Percentiles rank a stretch among this genome's conserved stretches.
These are phyloP conservation scores for Candida namnaoensis DNA, from an alignment of 805 yeast genomes.

Conservation along the genomic window DNA sequence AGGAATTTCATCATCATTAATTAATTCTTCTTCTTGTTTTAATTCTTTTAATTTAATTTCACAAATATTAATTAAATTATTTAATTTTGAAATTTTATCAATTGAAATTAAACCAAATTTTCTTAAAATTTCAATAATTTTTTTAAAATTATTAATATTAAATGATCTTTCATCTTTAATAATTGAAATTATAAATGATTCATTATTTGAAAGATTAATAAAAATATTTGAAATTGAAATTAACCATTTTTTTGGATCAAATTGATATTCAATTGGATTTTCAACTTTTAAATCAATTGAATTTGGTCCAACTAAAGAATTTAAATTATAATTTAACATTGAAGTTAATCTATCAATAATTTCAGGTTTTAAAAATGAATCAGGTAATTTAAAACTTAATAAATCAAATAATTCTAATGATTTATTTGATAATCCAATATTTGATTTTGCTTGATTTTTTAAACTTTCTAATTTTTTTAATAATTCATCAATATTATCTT, in stretches of 20 bases:
- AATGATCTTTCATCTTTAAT: constrained; percentile 93
- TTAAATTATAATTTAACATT: constrained; percentile 89
- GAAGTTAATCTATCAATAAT: constrained; percentile 91
- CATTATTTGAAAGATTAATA: constrained; percentile 57
- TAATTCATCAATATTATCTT: constrained; percentile 57
- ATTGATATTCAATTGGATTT: constrained; percentile 74
- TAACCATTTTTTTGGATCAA: constrained; percentile 70
- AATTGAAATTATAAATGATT: constrained; percentile 66
- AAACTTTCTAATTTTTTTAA: constrained; percentile 46
- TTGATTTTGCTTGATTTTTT: constrained; percentile 72
- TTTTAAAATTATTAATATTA: constrained; percentile 50
- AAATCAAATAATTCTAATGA: constrained; percentile 71
- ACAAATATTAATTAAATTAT: constrained; percentile 56
- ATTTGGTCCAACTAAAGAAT: constrained; percentile 91
- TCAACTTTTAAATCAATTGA: constrained; percentile 82
- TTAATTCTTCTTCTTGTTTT: constrained; percentile 72
- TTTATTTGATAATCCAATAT: constrained; percentile 75
- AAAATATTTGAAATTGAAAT: constrained; percentile 67
- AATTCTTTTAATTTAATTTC: constrained; percentile 50
- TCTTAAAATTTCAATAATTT: constrained; percentile 62
- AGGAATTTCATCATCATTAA: constrained; percentile 74
- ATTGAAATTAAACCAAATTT: constrained; percentile 46
- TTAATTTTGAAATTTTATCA: constrained; percentile 40
- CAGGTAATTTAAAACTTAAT: constrained; percentile 81
- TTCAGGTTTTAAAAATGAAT: constrained; percentile 79